Conservation (phyloP, 805 yeast species). For the Candida arabinofermentans region DNA sequence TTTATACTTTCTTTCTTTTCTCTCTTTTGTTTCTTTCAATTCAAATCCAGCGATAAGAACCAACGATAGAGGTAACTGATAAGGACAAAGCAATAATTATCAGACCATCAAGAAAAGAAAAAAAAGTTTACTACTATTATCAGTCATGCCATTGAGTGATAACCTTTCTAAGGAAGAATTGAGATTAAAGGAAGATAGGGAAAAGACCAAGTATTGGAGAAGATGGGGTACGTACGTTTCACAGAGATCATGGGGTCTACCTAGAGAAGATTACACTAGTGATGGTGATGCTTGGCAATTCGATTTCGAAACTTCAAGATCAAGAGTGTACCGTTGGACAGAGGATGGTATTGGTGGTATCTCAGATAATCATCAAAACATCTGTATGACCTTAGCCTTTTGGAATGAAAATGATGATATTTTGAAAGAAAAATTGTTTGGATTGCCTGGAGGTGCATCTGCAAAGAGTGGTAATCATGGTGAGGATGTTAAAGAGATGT, state of each 20-base stretch:
- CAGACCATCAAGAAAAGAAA: no score
- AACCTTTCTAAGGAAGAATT: conserved; percentile 31
- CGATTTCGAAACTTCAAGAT: conserved; percentile 78
- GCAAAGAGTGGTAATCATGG: conserved; percentile 76
- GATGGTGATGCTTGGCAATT: conserved; percentile 92
- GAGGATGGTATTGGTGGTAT: conserved; percentile 94
- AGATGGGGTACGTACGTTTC: conserved; percentile 90
- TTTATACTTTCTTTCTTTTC: no score
- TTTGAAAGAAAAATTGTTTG: conserved; percentile 81
- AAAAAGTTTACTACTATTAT: no score
- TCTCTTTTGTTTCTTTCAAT: no score
- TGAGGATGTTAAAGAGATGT: conserved; percentile 86
- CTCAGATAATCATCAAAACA: conserved; percentile 73
- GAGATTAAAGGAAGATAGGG: conserved; percentile 38
- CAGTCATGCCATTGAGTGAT: conserved; percentile 19
- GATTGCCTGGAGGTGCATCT: conserved; percentile 79
- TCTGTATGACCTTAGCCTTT: conserved; percentile 75
- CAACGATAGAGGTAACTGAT: no score
- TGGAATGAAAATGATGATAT: conserved; percentile 90
- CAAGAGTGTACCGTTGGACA: conserved; percentile 89
- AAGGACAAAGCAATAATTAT: no score
- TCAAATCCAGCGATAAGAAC: no score
- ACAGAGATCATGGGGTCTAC: conserved; percentile 86
- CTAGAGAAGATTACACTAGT: conserved; percentile 81
- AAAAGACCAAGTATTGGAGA: conserved; percentile 58